Evolutionary conservation across 2,329 filamentous ascomycete species (phyloP).

Genomic region (Chaetomium olivaceum): DNA sequence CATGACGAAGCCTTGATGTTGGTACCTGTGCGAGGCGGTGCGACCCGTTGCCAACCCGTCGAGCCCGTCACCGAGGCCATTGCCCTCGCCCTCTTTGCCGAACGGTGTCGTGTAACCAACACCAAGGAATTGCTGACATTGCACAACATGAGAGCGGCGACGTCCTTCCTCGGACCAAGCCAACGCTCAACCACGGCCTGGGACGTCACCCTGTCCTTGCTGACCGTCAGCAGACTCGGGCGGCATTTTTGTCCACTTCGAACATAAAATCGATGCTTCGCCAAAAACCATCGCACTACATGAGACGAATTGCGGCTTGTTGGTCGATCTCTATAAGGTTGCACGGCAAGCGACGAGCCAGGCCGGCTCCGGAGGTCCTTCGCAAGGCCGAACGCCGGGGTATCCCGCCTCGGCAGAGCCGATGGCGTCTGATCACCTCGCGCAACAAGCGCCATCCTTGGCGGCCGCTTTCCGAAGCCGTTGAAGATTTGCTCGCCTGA

Average conservation of each 20-base stretch:
- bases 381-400: neutral
- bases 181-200: neutral
- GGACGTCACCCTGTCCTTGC: neutral
- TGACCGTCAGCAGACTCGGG: neutral
- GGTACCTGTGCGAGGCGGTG: slow-evolving; percentile 13
- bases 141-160: slow-evolving; percentile 12
- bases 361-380: slow-evolving; percentile 6
- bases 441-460: slow-evolving; percentile 14
- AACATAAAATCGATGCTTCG: neutral
- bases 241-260: neutral
- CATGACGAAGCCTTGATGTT: neutral
- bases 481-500: neutral
- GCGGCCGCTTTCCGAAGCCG: slow-evolving; percentile 9
- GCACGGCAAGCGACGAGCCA: neutral
- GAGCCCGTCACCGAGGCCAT: neutral
- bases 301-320: neutral
- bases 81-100: neutral
- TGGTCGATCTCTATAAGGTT: slow-evolving; percentile 9
- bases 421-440: slow-evolving; percentile 18
- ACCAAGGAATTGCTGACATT: slow-evolving; percentile 9
- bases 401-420: slow-evolving; percentile 15
- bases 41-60: slow-evolving; percentile 6
- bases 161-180: neutral
- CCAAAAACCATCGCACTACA: neutral
- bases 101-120: neutral